A percentile compares a stretch with the other conserved stretches of the same genome.
Conservation (phyloP, 495 filamentous ascomycete genomes). For the Tuber umbilicatum region DNA sequence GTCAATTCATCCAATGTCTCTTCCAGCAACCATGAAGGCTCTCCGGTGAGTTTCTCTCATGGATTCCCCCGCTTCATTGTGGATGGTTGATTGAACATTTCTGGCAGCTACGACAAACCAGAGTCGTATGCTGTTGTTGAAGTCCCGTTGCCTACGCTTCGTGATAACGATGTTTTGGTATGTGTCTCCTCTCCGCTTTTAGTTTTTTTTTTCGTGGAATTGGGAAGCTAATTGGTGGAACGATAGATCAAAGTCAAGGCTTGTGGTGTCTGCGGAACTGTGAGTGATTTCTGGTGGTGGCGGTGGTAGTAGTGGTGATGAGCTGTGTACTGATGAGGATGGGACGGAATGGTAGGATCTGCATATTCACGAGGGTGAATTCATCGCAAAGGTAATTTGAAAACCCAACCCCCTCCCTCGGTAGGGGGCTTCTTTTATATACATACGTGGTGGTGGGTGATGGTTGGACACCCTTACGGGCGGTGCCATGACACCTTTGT, state of each 20-base stretch:
- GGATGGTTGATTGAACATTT: slow-evolving; percentile 18
- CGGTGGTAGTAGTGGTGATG: neutral
- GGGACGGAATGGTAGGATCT: slow-evolving; percentile 32
- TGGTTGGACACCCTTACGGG: slow-evolving; percentile 30
- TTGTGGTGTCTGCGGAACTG: slow-evolving; percentile 64
- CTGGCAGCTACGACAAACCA: slow-evolving; percentile 56
- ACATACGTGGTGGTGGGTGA: neutral
- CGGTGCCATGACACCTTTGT: slow-evolving; percentile 29
- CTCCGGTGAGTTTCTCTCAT: slow-evolving; percentile 47
- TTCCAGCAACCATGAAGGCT: slow-evolving; percentile 58
- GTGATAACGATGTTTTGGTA: slow-evolving; percentile 56
- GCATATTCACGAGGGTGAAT: slow-evolving; percentile 62
- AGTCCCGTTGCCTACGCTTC: slow-evolving; percentile 55
- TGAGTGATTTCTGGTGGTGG: slow-evolving; percentile 30
- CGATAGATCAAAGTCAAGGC: slow-evolving; percentile 55
- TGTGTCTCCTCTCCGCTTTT: slow-evolving; percentile 4
- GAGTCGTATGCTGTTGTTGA: slow-evolving; percentile 54
- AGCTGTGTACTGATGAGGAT: slow-evolving; percentile 16
- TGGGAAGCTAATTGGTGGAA: slow-evolving; percentile 12
- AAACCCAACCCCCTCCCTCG: neutral
- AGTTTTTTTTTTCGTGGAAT: neutral
- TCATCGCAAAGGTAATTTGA: slow-evolving; percentile 52
- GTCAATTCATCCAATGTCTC: slow-evolving; percentile 29
- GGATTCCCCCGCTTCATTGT: neutral
- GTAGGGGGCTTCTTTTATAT: slow-evolving; percentile 13